These are phyloP conservation scores for Crepidotus variabilis DNA, from an alignment of 768 basidiomycete genomes.

Conservation along the genomic window DNA sequence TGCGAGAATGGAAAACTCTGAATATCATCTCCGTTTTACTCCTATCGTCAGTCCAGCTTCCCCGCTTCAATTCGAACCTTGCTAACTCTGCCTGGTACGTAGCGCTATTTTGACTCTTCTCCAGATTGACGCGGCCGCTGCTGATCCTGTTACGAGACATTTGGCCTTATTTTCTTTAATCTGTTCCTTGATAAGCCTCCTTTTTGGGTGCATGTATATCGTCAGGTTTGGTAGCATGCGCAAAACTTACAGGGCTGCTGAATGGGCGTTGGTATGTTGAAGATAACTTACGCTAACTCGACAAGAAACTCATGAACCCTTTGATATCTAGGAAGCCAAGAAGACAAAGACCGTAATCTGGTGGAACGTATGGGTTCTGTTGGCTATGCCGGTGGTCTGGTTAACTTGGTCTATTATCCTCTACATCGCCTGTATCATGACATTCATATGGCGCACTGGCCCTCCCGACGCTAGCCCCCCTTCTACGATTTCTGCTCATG, in stretches of 20 bases:
- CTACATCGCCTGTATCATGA: slow-evolving; percentile 53
- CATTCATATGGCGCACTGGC: slow-evolving; percentile 58
- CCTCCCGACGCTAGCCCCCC: slow-evolving; percentile 25
- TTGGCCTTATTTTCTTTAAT: slow-evolving; percentile 53
- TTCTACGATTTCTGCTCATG: slow-evolving; percentile 21
- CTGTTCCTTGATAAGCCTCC: slow-evolving; percentile 58
- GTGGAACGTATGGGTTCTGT: slow-evolving; percentile 69
- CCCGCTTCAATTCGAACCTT: too few species aligned
- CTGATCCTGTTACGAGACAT: slow-evolving; percentile 53
- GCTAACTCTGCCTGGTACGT: neutral
- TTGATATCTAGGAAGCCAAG: slow-evolving; percentile 45
- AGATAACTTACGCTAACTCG: too few species aligned
- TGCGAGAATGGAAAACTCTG: slow-evolving; percentile 18
- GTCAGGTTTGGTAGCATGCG: slow-evolving; percentile 63
- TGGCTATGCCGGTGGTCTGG: slow-evolving; percentile 63
- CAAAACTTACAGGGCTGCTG: slow-evolving; percentile 57
- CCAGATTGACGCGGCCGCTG: slow-evolving; percentile 36
- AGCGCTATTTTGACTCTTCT: slow-evolving; percentile 25
- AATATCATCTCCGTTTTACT: slow-evolving; percentile 19
- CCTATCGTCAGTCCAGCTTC: slow-evolving; percentile 7
- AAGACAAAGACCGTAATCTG: slow-evolving; percentile 21
- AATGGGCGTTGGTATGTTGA: slow-evolving; percentile 54
- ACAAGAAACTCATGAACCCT: neutral
- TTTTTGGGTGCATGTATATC: slow-evolving; percentile 64
- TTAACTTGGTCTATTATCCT: slow-evolving; percentile 63